Percentiles rank a stretch among this genome's conserved stretches.
Evolutionary conservation across 257 asterid genomes (phyloP).

Genomic region (Nicotiana tabacum): DNA sequence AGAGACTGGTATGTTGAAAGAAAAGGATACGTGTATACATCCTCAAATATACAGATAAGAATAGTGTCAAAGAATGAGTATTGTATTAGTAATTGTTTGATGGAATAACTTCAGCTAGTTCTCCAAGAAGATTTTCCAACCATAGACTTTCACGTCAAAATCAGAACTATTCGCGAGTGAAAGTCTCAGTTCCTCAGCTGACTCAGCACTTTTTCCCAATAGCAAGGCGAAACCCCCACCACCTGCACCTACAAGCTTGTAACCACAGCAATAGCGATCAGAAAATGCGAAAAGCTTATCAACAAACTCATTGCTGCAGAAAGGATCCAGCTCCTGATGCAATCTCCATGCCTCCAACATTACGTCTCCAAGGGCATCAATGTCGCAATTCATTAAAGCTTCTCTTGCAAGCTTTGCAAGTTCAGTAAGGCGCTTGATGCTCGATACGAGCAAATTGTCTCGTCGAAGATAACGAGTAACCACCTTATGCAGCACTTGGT

Average conservation of each 20-base stretch:
- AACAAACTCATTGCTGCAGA: constrained; percentile 82
- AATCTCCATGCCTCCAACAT: constrained; percentile 94
- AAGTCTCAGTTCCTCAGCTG: constrained; percentile 50
- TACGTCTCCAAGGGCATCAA: constrained; percentile 65
- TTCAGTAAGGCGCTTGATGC: constrained; percentile 87
- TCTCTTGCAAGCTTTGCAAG: constrained; percentile 89
- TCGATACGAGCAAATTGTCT: constrained; percentile 77
- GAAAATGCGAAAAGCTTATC: constrained; percentile 69
- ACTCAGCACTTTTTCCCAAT: constrained; percentile 61
- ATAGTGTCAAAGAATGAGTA: neutral
- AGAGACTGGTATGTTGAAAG: neutral
- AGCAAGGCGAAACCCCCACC: constrained; percentile 95
- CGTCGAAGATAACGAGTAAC: constrained; percentile 85
- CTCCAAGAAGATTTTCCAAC: constrained; percentile 58
- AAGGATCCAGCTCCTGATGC: constrained; percentile 97
- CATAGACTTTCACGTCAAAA: constrained; percentile 56
- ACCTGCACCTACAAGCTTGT: constrained; percentile 97
- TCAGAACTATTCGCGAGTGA: constrained; percentile 39
- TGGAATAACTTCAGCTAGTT: constrained; percentile 15
- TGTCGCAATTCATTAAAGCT: constrained; percentile 75
- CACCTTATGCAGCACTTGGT: constrained; percentile 90
- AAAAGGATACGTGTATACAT: neutral
- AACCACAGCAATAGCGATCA: constrained; percentile 64
- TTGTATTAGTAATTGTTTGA: neutral
- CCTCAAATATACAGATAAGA: neutral